phyloP scores from a whole-genome alignment of 139 green algal species.

The Micromonas pusilla region DNA sequence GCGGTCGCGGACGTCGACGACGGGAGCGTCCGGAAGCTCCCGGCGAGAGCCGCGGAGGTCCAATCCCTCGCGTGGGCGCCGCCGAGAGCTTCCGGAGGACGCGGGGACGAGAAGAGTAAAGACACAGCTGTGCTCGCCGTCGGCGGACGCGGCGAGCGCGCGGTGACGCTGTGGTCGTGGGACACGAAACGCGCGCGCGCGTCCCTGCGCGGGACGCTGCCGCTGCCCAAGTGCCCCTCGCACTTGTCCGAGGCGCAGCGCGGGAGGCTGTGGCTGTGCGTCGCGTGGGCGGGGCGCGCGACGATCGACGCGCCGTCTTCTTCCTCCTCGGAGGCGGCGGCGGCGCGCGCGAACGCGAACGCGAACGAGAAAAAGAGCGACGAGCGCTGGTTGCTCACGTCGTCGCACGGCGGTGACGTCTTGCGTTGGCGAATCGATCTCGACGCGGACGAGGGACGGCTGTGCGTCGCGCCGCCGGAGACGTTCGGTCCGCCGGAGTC shows the following conservation, averaged over 20 bases:
- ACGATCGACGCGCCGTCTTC: not conserved
- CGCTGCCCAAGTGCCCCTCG: not conserved
- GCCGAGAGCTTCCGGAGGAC: not conserved
- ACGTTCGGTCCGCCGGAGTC: not conserved
- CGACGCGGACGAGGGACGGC: not conserved
- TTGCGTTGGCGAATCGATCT: not conserved
- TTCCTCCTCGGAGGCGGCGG: not conserved
- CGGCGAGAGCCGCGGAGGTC: not conserved
- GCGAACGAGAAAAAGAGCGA: no score
- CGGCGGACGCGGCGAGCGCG: not conserved
- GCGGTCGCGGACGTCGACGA: not conserved
- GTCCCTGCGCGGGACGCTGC: not conserved
- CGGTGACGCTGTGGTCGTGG: not conserved
- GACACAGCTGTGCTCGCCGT: no score
- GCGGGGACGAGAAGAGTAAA: no score
- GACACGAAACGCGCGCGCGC: not conserved
- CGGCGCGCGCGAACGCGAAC: not conserved
- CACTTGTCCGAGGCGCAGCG: constrained; percentile 9
- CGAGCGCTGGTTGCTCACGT: no score
- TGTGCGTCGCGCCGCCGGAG: no score
- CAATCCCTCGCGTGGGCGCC: not conserved
- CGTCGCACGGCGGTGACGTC: no score
- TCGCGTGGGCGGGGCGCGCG: not conserved
- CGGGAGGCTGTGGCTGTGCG: not conserved
- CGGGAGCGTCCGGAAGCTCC: not conserved